Conservation (phyloP, 2,329 filamentous ascomycete species). For the Orbilia ellipsospora region DNA sequence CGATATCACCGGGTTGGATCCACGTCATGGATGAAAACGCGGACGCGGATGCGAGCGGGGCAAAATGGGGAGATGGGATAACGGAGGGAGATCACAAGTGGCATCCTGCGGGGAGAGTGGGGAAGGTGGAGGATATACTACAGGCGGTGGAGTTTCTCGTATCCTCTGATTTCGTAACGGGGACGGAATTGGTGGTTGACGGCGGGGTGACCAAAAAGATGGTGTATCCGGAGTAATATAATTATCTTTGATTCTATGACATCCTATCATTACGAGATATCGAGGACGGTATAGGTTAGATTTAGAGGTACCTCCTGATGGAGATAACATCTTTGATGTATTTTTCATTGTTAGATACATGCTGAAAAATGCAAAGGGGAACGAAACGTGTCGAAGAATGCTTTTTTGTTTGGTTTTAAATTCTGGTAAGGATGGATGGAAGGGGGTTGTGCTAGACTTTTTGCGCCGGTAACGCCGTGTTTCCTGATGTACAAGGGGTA, state of each 20-base stretch:
- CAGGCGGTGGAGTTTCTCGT: slow-evolving; percentile 45
- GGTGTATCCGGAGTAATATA: slow-evolving; percentile 33
- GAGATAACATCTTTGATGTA: background rate
- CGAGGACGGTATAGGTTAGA: no score
- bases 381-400: background rate
- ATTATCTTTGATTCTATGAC: background rate
- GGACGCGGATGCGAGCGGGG: slow-evolving; percentile 57
- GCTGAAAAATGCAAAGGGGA: background rate
- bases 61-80: slow-evolving; percentile 65
- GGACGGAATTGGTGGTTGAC: slow-evolving; percentile 33
- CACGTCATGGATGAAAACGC: slow-evolving; percentile 65
- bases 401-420: background rate
- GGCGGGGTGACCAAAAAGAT: slow-evolving; percentile 43
- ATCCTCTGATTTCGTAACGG: slow-evolving; percentile 26
- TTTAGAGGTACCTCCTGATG: no score
- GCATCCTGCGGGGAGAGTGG: slow-evolving; percentile 67
- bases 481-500: slow-evolving; percentile 53
- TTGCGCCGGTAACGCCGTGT: slow-evolving; percentile 27
- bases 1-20: slow-evolving; percentile 68
- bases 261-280: no score
- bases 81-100: slow-evolving; percentile 65
- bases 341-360: slow-evolving; percentile 14
- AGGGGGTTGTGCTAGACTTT: background rate
- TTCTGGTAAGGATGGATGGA: no score
- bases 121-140: slow-evolving; percentile 65